Evolutionary conservation across 176 grass and related monocot species (phyloP).

Genomic region (Ananas comosus): DNA sequence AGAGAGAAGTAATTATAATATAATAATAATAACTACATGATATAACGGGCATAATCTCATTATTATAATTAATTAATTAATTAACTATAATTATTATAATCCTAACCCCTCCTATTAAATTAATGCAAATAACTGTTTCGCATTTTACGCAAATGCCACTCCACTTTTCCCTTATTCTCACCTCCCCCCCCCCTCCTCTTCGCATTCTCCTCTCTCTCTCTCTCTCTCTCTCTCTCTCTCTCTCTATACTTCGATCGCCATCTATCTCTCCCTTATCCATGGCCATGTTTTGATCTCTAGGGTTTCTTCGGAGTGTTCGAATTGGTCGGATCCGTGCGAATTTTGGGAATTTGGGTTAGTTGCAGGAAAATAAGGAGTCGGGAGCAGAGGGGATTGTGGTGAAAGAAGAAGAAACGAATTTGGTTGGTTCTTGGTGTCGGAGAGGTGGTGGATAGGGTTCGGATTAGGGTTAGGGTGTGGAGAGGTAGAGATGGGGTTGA

Average conservation of each 20-base stretch:
- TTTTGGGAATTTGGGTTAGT: neutral
- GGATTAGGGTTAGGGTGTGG: neutral
- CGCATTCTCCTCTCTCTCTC: neutral
- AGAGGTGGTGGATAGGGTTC: neutral
- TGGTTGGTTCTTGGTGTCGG: neutral
- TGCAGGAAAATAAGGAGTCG: neutral
- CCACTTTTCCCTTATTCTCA: neutral
- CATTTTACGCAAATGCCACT: too few relatives aligned
- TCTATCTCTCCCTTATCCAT: neutral
- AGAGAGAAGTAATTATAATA: too few relatives aligned
- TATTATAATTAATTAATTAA: too few relatives aligned
- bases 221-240: neutral
- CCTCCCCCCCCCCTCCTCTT: neutral
- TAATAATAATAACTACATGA: too few relatives aligned
- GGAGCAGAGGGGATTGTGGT: neutral
- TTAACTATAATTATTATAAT: too few relatives aligned
- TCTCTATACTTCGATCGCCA: neutral
- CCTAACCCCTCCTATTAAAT: too few relatives aligned
- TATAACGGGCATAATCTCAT: too few relatives aligned
- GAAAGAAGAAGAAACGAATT: neutral
- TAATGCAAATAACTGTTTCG: too few relatives aligned
- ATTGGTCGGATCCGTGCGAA: neutral
- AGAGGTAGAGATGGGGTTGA: conserved; percentile 51
- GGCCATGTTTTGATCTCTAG: neutral
- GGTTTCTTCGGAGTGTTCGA: neutral